Percentiles rank a stretch among this genome's conserved stretches.
Evolutionary conservation across 345 rosid species (phyloP).

Genomic region (Corymbia maculata): DNA sequence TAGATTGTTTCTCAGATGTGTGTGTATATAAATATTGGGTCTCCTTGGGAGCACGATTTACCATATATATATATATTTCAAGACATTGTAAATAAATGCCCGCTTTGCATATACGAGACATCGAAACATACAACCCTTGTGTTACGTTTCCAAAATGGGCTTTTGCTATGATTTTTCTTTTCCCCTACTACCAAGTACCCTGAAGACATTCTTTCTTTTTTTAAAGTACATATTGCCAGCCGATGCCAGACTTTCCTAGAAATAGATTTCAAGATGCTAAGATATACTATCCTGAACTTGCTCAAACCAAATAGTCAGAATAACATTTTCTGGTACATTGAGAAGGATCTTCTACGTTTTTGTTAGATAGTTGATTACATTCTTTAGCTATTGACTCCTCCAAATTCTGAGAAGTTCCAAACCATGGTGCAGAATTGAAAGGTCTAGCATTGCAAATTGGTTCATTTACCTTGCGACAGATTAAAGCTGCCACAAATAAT

Average conservation of each 20-base stretch:
- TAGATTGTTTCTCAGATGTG: neutral
- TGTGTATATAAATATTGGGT: neutral
- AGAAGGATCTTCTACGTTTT: neutral
- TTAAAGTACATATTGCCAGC: neutral
- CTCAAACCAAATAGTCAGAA: neutral
- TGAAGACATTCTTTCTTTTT: neutral
- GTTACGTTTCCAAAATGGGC: neutral
- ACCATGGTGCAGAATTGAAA: neutral
- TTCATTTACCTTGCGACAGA: constrained; percentile 7
- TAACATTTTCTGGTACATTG: neutral
- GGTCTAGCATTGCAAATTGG: constrained; percentile 8
- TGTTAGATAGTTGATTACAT: neutral
- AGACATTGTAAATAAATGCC: neutral
- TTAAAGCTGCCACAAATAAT: constrained; percentile 11
- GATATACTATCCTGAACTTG: neutral
- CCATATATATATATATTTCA: neutral
- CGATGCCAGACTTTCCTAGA: neutral
- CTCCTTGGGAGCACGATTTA: neutral
- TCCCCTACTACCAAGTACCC: neutral
- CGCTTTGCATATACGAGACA: neutral
- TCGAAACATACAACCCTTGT: neutral
- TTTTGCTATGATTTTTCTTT: neutral
- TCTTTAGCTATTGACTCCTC: neutral
- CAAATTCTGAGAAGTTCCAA: neutral
- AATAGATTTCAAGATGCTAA: neutral